Evolutionary conservation across 495 filamentous ascomycete genomes (phyloP).

Genomic region (Cetradonia linearis): DNA sequence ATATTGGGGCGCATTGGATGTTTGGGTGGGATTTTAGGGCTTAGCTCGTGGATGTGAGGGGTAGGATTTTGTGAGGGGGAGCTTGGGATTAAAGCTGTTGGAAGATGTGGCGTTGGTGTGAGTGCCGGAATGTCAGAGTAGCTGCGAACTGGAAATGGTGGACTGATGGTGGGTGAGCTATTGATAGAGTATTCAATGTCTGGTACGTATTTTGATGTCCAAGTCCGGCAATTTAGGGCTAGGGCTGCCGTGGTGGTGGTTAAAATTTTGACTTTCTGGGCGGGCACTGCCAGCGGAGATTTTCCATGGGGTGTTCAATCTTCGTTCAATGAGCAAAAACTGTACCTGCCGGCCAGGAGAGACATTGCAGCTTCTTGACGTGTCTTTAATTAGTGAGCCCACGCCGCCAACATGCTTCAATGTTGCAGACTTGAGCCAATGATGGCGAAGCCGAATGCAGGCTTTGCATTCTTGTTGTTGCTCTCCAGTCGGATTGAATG

Average conservation of each 20-base stretch:
- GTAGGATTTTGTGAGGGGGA: not conserved
- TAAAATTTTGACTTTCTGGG: not conserved
- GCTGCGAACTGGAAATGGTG: not conserved
- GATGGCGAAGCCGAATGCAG: not conserved
- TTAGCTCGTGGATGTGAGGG: not conserved
- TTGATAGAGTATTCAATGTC: not conserved
- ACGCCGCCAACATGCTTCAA: not conserved
- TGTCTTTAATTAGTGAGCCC: not conserved
- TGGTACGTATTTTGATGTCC: not conserved
- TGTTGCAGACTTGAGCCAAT: too few relatives aligned
- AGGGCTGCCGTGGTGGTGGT: not conserved
- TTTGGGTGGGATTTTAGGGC: not conserved
- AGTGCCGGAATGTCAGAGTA: not conserved
- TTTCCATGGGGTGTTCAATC: not conserved
- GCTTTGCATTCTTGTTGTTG: too few relatives aligned
- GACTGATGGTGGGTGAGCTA: not conserved
- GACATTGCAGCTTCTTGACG: not conserved
- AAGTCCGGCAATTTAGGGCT: not conserved
- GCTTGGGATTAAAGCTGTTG: not conserved
- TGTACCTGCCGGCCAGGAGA: not conserved
- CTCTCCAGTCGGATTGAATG: not conserved
- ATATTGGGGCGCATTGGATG: conserved; percentile 21
- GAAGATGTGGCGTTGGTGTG: not conserved
- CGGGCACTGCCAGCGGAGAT: not conserved
- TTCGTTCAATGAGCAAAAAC: too few relatives aligned